Base-by-base conservation (phyloP, 2,329 filamentous ascomycete species). In the Microsporum ferrugineum region DNA sequence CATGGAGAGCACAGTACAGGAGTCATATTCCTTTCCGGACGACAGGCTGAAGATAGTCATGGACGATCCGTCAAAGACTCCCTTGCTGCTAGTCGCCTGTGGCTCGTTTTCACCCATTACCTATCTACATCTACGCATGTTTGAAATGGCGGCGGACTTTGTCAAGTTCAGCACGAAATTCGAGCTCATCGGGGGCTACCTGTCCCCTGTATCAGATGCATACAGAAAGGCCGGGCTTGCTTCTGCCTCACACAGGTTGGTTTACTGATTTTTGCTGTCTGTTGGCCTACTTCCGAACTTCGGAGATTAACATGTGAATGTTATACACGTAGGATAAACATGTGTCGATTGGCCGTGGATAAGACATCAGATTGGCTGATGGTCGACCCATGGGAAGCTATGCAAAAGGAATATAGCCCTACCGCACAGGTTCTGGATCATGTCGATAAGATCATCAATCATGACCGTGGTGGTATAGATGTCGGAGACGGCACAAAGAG, bases 341-440 rank as follows among this genome's bases (percentile, higher is more conserved):
- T 96, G 91, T 95, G 90, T 74, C 83, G 88, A 68, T 79, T 95
- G 41, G 91, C 90, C 5, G 86, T 90, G 29, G 73, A 76, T 33
- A 81, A 88, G 66, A 86, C 88, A 58, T 86, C 86, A 58, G 84
- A 84, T 67, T 91, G 88, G 86, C 79, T 95, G 63, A 90, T 90
- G 84, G 88, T 94, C 53, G 90, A 95, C 71, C 85, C 88, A 0
- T 95, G 88, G 87, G 91, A 96, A 78, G 88, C 89, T n/a, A 79
- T 88, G 68, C 85, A 95, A 75, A 83, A 86, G 69, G 82, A 88
- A 66, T 97, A 96, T 71, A 86, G 90, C 64, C 90, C 91, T 14
- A 97, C 92, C 0, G 92, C 91, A 43, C 83, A 88, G 67, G 91
- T 96, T 45, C 79, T 96, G 57, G 90, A 95, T 70, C 92, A 96